Conservation (phyloP, 352 stramenopile species). For the Globisporangium polare region DNA sequence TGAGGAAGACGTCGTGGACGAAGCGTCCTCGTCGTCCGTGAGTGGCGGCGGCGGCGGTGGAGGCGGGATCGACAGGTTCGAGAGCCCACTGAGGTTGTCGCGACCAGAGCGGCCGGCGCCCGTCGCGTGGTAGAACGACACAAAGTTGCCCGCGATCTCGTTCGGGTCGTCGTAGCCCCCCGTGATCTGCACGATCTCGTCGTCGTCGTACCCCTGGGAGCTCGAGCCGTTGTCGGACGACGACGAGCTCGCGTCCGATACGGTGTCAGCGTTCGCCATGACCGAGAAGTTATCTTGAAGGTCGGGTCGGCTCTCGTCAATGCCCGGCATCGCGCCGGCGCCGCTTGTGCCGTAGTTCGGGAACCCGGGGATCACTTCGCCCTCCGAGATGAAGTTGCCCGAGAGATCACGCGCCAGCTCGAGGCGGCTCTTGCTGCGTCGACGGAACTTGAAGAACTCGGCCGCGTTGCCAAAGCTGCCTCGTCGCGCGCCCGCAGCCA, state of each 20-base stretch:
- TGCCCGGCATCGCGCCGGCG: slow-evolving; percentile 56
- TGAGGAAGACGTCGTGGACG: slow-evolving; percentile 57
- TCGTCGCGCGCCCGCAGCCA: slow-evolving; percentile 38
- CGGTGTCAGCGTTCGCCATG: slow-evolving; percentile 37
- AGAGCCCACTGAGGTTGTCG: slow-evolving; percentile 34
- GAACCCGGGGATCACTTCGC: slow-evolving; percentile 35
- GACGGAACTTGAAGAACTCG: slow-evolving; percentile 84
- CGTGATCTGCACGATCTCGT: slow-evolving; percentile 60
- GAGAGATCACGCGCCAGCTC: slow-evolving; percentile 71
- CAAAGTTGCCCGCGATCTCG: slow-evolving; percentile 68
- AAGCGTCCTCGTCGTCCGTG: slow-evolving; percentile 63
- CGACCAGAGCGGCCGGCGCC: slow-evolving; percentile 21
- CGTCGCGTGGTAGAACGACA: slow-evolving; percentile 74
- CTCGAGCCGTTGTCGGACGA: slow-evolving; percentile 57
- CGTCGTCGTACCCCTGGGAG: slow-evolving; percentile 58
- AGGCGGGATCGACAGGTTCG: slow-evolving; percentile 57
- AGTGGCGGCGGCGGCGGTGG: slow-evolving; percentile 57
- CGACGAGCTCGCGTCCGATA: slow-evolving; percentile 41
- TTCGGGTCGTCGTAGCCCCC: slow-evolving; percentile 56
- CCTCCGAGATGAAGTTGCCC: slow-evolving; percentile 36
- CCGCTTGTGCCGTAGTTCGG: slow-evolving; percentile 50
- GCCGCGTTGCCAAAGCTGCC: slow-evolving; percentile 82
- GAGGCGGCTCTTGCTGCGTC: slow-evolving; percentile 81
- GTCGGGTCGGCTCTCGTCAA: slow-evolving; percentile 59
- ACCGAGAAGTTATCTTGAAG: slow-evolving; percentile 40